phyloP scores from a whole-genome alignment of 139 green algal genomes.

The Tetradesmus lagerheimii region DNA sequence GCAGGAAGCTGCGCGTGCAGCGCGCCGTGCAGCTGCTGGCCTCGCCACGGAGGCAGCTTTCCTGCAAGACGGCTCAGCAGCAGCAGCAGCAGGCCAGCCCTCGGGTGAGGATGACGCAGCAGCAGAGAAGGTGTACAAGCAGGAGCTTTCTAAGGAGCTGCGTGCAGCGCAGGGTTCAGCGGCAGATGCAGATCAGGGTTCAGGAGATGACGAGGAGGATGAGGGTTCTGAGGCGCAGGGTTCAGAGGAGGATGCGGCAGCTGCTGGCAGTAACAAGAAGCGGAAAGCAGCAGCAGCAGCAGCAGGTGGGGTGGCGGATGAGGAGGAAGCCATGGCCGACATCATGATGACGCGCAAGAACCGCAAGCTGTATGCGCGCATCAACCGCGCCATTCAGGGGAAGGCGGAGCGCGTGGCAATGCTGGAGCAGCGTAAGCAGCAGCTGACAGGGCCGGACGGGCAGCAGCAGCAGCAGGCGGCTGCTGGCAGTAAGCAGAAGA shows the following conservation, averaged over 20 bases:
- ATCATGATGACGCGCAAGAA: slow-evolving; percentile 96
- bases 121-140: slow-evolving; percentile 65
- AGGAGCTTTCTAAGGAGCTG: slow-evolving; percentile 82
- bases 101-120: slow-evolving; percentile 50
- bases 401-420: slow-evolving; percentile 70
- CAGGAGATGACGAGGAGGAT: neutral
- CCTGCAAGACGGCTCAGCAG: slow-evolving; percentile 48
- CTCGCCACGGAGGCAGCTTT: slow-evolving; percentile 53
- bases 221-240: neutral
- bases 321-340: slow-evolving; percentile 78
- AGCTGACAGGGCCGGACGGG: neutral
- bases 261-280: slow-evolving; percentile 40
- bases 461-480: slow-evolving; percentile 30
- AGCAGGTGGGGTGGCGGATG: slow-evolving; percentile 48
- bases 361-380: slow-evolving; percentile 88
- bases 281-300: slow-evolving; percentile 41
- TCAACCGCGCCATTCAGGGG: slow-evolving; percentile 70
- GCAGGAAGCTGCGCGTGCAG: slow-evolving; percentile 78
- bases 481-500: neutral
- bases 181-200: slow-evolving; percentile 58
- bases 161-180: slow-evolving; percentile 46
- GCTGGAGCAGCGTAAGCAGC: slow-evolving; percentile 65
- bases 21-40: slow-evolving; percentile 65
- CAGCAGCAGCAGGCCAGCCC: slow-evolving; percentile 55
- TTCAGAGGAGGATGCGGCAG: slow-evolving; percentile 29